Percentiles rank a stretch among this genome's conserved stretches.
phyloP scores from a whole-genome alignment of 108 stramenopile genomes.

The Stephanodiscus triporus region DNA sequence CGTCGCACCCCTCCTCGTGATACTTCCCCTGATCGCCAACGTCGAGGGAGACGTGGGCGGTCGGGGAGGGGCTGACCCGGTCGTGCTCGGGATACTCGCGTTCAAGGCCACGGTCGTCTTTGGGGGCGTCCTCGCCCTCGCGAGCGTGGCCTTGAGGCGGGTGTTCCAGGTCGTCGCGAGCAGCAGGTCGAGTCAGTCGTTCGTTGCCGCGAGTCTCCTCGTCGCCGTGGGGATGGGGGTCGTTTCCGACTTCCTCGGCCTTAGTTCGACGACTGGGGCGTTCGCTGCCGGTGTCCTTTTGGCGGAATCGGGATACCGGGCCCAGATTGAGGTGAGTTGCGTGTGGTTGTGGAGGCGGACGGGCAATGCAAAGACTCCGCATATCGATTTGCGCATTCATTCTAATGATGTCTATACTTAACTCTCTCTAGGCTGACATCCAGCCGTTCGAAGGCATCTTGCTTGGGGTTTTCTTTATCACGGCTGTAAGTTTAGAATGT shows the following conservation, averaged over 20 bases:
- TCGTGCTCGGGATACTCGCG: conserved; percentile 56
- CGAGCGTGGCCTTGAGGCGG: conserved; percentile 51
- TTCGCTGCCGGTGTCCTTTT: conserved; percentile 83
- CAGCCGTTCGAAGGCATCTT: conserved; percentile 84
- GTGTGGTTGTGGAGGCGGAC: no score
- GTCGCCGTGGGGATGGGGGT: conserved; percentile 81
- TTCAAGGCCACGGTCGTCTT: conserved; percentile 78
- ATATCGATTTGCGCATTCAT: background rate
- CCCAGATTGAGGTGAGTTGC: conserved; percentile 63
- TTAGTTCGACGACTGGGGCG: conserved; percentile 71
- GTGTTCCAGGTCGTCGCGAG: conserved; percentile 77
- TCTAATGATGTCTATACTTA: background rate
- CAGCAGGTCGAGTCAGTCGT: conserved; percentile 69
- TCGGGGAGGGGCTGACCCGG: conserved; percentile 50
- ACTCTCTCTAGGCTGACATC: conserved; percentile 66
- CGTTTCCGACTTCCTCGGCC: conserved; percentile 61
- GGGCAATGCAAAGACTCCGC: no score
- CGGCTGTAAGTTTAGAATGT: conserved; percentile 29
- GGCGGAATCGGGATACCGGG: conserved; percentile 70
- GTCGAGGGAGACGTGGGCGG: conserved; percentile 44
- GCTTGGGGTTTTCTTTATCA: conserved; percentile 79
- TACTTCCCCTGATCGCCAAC: conserved; percentile 65
- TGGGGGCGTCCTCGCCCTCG: conserved; percentile 63
- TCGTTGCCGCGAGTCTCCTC: conserved; percentile 72
- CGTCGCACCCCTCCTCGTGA: conserved; percentile 74